Conservation (phyloP, 2,329 filamentous ascomycete genomes). For the Exophiala aquamarina region DNA sequence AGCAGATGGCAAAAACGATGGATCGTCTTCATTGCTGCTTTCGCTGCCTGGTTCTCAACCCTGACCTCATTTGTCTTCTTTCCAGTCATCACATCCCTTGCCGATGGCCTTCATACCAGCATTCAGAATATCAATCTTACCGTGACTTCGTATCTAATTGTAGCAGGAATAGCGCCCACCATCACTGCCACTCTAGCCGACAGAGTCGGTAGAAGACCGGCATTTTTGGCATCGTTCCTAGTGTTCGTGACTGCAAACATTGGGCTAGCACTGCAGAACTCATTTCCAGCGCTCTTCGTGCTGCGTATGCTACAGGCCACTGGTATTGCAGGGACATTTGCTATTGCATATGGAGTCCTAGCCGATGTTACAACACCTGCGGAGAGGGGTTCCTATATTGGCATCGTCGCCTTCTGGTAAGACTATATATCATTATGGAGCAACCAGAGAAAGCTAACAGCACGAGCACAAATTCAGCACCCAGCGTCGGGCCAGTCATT, state of each 20-base stretch:
- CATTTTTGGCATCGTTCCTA: conserved; percentile 31
- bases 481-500: background rate
- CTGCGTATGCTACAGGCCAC: conserved; percentile 43
- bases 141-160: conserved; percentile 19
- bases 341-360: conserved; percentile 33
- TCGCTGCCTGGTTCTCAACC: conserved; percentile 35
- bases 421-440: too few species aligned
- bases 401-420: conserved; percentile 29
- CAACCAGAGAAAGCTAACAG: too few species aligned
- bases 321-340: conserved; percentile 25
- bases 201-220: conserved; percentile 32
- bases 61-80: conserved; percentile 30
- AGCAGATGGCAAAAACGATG: background rate
- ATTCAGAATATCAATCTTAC: conserved; percentile 19
- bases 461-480: conserved; percentile 1
- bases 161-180: conserved; percentile 31
- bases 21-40: background rate
- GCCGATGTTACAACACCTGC: conserved; percentile 33
- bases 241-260: conserved; percentile 41
- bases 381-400: conserved; percentile 35
- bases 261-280: conserved; percentile 39
- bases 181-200: conserved; percentile 36
- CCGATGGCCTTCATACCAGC: conserved; percentile 7
- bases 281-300: conserved; percentile 40
- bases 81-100: conserved; percentile 12